phyloP scores from a whole-genome alignment of 2,329 filamentous ascomycete species.

The Claviceps sp. region DNA sequence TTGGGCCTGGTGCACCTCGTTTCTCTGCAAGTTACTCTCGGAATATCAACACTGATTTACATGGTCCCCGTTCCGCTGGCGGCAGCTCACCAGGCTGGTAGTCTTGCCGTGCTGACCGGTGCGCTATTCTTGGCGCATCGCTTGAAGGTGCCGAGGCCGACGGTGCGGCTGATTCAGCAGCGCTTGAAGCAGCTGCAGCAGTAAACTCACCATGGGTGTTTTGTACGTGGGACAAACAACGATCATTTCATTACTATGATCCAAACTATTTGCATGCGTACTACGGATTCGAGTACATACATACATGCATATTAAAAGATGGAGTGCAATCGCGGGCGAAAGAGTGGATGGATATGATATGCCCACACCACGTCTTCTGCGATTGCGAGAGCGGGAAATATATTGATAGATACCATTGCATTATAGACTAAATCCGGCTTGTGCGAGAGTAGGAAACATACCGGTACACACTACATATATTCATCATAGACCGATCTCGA shows the following conservation, averaged over 20 bases:
- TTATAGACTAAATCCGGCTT: no score
- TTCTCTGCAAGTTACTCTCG: constrained; percentile 67
- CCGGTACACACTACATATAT: no score
- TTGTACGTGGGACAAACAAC: no score
- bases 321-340: neutral
- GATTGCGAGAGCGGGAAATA: no score
- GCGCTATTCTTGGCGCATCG: constrained; percentile 67
- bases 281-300: no score
- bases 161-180: constrained; percentile 45
- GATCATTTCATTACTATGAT: no score
- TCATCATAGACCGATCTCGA: neutral
- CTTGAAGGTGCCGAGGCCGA: constrained; percentile 57
- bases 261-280: no score
- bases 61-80: constrained; percentile 82
- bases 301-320: neutral
- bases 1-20: constrained; percentile 74
- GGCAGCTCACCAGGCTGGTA: constrained; percentile 85
- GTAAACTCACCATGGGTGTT: no score
- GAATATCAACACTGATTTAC: constrained; percentile 85
- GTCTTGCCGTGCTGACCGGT: constrained; percentile 70
- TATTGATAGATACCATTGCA: no score
- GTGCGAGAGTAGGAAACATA: no score
- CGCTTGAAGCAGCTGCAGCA: constrained; percentile 23
- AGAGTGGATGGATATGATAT: no score
- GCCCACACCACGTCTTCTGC: no score